Percentiles rank a stretch among this genome's conserved stretches.
These are phyloP conservation scores for Alternaria gaisen DNA, from an alignment of 2,329 filamentous ascomycete species.

Conservation along the genomic window DNA sequence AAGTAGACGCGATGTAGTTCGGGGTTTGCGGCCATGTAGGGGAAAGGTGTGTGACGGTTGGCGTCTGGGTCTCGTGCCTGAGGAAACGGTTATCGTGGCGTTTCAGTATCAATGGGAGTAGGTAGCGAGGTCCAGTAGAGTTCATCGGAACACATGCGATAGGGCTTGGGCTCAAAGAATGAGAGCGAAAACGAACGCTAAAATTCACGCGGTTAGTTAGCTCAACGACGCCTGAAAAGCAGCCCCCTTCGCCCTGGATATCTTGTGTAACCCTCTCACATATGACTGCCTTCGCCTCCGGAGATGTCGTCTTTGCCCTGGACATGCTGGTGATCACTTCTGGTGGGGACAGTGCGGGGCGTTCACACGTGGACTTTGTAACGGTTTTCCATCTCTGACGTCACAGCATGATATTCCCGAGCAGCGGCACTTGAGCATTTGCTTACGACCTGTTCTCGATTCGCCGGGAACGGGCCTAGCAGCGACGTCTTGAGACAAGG, in stretches of 20 bases:
- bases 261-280: not conserved
- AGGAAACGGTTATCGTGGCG: not conserved
- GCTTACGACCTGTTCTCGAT: not conserved
- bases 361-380: constrained; percentile 7
- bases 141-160: not conserved
- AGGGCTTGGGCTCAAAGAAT: not conserved
- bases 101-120: not conserved
- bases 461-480: not conserved
- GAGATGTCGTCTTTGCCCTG: not conserved
- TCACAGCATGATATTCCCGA: constrained; percentile 4
- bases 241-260: not conserved
- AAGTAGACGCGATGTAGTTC: not conserved
- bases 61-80: not conserved
- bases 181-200: not conserved
- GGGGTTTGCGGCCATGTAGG: not conserved
- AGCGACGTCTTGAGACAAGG: not conserved
- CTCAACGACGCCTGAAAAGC: not conserved
- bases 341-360: constrained; percentile 14
- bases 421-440: not conserved
- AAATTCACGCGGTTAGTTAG: not conserved
- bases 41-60: not conserved
- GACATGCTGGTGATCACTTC: not conserved
- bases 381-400: constrained; percentile 10
- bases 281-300: not conserved
- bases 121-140: not conserved